Base-by-base conservation (phyloP, 2,329 filamentous ascomycete genomes). In the Aspergillus fischeri region DNA sequence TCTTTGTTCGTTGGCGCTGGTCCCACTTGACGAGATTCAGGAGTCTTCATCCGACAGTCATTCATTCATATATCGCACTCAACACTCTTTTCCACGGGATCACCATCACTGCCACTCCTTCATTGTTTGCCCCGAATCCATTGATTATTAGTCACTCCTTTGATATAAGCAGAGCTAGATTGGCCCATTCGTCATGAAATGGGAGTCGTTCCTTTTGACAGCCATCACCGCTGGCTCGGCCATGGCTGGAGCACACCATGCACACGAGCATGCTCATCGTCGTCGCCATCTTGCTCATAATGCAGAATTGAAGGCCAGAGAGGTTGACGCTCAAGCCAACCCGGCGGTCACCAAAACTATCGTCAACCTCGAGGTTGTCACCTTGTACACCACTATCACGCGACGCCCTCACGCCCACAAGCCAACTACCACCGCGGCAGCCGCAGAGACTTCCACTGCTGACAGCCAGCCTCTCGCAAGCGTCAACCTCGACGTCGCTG, bases 311-410 rank as follows among this genome's bases (percentile, higher is more conserved):
- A 45, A 24, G 42, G 42, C 42, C 2, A 45, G 42, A 5, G 60
- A 59, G 21, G 4, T 57, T 10, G 14, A 61, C 11, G 50, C 32
- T 11, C 53, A 48, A 27, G 53, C 32, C 32, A 14, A 35, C 11
- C 11, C 4, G 0, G 32, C 17, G 1, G 44, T 54, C 21, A 53
- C 55, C 3, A 55, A 60, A 14, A 61, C 56, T 17, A 32, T 64
- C 27, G 45, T 63, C 27, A 60, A 66, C 21, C 51, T 53, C n/a
- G 51, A 61, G 38, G 61, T 64, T 8, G n/a, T 65, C 42, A 69
- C 64, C 9, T 52, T 57, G n/a, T 57, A 35, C 14, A 51, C 56
- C 25, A 66, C 59, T 3, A 54, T 53, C 9, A 49, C 47, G n/a
- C 4, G 29, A 11, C 4, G 45, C 32, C 8, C 27, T 24, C 25